These are phyloP conservation scores for Orbilia javanica DNA, from an alignment of 2,329 filamentous ascomycete genomes.

Conservation along the genomic window DNA sequence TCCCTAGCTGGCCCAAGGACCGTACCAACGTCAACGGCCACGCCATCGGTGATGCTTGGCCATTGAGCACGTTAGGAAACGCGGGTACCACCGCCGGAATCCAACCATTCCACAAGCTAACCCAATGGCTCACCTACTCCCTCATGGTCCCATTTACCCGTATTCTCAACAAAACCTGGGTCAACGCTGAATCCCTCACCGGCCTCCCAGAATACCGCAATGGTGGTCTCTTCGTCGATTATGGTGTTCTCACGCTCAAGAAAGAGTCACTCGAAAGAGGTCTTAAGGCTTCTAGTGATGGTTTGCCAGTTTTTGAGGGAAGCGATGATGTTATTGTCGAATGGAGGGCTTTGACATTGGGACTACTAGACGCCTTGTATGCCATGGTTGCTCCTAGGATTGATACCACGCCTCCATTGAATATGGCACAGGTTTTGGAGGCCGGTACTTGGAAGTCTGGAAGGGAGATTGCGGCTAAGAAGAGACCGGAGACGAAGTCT, in stretches of 20 bases:
- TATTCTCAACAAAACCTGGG: constrained; percentile 82
- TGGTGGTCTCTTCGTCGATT: constrained; percentile 86
- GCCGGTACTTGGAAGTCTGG: constrained; percentile 97
- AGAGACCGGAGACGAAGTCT: constrained; percentile 48
- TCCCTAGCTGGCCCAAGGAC: constrained; percentile 87
- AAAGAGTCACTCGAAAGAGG: constrained; percentile 77
- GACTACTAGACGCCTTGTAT: constrained; percentile 78
- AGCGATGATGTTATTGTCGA: constrained; percentile 84
- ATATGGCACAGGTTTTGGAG: constrained; percentile 88
- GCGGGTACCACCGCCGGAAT: constrained; percentile 67
- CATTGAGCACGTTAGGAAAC: constrained; percentile 84
- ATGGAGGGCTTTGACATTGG: constrained; percentile 81
- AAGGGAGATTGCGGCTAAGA: constrained; percentile 34
- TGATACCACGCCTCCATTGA: constrained; percentile 77
- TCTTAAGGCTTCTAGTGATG: constrained; percentile 76
- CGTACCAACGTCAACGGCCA: constrained; percentile 88
- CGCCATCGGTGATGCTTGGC: constrained; percentile 95
- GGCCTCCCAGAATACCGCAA: constrained; percentile 93
- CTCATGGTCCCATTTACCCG: constrained; percentile 91
- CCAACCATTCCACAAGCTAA: constrained; percentile 89
- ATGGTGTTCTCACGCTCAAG: constrained; percentile 83
- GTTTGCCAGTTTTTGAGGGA: constrained; percentile 78
- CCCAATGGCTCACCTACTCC: constrained; percentile 94
- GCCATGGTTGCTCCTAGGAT: constrained; percentile 77
- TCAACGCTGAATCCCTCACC: constrained; percentile 83